These are phyloP conservation scores for Phialocephala sp. DNA, from an alignment of 2,329 filamentous ascomycete genomes.

Conservation along the genomic window DNA sequence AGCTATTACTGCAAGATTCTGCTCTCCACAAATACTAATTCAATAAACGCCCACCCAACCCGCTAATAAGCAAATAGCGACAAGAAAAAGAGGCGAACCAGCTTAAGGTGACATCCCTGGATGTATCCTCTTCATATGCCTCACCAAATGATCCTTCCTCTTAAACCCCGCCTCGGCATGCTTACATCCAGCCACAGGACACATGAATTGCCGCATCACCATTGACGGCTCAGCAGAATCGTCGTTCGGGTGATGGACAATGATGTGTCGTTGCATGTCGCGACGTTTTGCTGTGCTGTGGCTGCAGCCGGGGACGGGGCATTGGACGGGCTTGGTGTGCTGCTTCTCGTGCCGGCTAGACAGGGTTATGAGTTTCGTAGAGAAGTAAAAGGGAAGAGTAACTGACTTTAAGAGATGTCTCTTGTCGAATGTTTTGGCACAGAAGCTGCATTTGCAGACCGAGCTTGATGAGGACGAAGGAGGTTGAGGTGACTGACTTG, in stretches of 20 bases:
- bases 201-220: not conserved
- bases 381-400: not conserved
- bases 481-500: not conserved
- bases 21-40: not conserved
- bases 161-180: constrained; percentile 7
- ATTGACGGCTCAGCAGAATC: not conserved
- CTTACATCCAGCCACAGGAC: constrained; percentile 7
- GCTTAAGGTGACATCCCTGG: constrained; percentile 5
- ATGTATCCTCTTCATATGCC: constrained; percentile 10
- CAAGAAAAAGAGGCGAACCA: not conserved
- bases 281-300: constrained; percentile 9
- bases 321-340: constrained; percentile 8
- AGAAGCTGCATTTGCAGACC: constrained; percentile 1
- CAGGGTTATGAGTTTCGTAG: not conserved
- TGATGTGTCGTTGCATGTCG: constrained; percentile 9
- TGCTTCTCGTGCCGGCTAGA: constrained; percentile 7
- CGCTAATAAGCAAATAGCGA: constrained; percentile 5
- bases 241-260: not conserved
- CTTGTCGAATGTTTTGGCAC: constrained; percentile 6
- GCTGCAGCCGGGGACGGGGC: constrained; percentile 7
- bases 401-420: constrained; percentile 10
- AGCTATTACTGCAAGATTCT: not conserved
- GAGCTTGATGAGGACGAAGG: not conserved
- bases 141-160: constrained; percentile 13
- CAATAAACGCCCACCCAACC: constrained; percentile 10